These are phyloP conservation scores for Cystobasidium slooffiae DNA, from an alignment of 1,284 basidiomycete genomes.

Conservation along the genomic window DNA sequence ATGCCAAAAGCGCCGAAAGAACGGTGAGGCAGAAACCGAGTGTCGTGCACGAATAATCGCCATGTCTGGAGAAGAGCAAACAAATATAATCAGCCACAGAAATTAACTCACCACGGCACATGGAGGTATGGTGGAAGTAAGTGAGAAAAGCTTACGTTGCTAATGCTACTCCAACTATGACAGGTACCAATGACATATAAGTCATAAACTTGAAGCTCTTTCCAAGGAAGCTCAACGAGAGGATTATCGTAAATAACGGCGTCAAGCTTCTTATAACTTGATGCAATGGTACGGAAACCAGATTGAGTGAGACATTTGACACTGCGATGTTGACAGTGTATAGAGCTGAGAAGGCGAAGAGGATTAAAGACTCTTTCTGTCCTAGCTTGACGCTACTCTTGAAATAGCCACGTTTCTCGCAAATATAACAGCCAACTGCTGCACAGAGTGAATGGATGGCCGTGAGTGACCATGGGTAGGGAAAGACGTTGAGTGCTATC, in stretches of 20 bases:
- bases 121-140: too few relatives aligned
- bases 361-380: slow-evolving; percentile 64
- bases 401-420: slow-evolving; percentile 68
- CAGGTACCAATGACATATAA: slow-evolving; percentile 77
- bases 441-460: slow-evolving; percentile 52
- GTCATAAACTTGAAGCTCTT: slow-evolving; percentile 64
- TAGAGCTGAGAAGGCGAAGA: slow-evolving; percentile 78
- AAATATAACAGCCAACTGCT: slow-evolving; percentile 68
- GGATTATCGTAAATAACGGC: slow-evolving; percentile 82
- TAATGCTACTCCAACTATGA: slow-evolving; percentile 86
- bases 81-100: neutral
- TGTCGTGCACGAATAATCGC: slow-evolving; percentile 61
- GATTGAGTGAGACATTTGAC: slow-evolving; percentile 81
- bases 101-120: too few relatives aligned
- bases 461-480: slow-evolving; percentile 73
- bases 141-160: slow-evolving; percentile 59
- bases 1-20: slow-evolving; percentile 82
- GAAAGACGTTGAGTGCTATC: slow-evolving; percentile 80
- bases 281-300: slow-evolving; percentile 92
- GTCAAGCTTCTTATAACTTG: slow-evolving; percentile 89
- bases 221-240: slow-evolving; percentile 64
- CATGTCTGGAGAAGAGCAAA: slow-evolving; percentile 43
- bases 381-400: slow-evolving; percentile 60
- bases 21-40: slow-evolving; percentile 83
- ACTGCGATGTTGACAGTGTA: slow-evolving; percentile 92